Base-by-base conservation (phyloP, 805 yeast genomes). In the Metschnikowia colocasiae region DNA sequence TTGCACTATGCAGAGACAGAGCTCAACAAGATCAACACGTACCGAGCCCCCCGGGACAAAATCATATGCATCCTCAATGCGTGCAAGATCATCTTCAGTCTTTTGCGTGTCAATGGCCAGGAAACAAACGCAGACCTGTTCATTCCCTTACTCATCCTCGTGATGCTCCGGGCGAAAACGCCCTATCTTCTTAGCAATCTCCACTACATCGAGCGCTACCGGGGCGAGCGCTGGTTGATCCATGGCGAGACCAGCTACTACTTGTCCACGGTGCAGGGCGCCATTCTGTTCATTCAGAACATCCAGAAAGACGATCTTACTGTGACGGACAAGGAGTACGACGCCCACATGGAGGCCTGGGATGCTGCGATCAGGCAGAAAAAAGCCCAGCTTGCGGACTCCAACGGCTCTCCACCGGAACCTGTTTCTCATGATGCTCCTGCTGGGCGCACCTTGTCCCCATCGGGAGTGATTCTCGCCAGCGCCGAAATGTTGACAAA, bases 31-130 rank as follows among this genome's bases (percentile, higher is more conserved):
- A 82, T 94, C 59, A 85, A 86, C 63, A 75, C 80, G 45, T 95
- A 85, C 63, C 79, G 95, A 56, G 92, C 98, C 0, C 99, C 99
- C 13, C 74, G 99, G 45, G 99, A 95, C 61, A 94, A 94, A 60
- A 81, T 89, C 52, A 88, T 94, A 32, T 94, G 98, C 62, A 75
- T 94, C 2, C 73, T 94, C 52, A 95, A 94, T 66, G 82, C 94
- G 45, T 92, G 97, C 61, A 92, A 92, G 64, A 91, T 94, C 18
- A 84, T 95, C 5, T 91, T 90, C 71, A 95, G 96, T 9, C 74
- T 88, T 48, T 78, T 95, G 40, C 82, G 90, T 52, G 87, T 82
- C 50, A 75, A 81, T 45, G 85, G 82, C 49, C 70, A 73, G 43
- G 92, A 87, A 56, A 69, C 76, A 7, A 91, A 90, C 55, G 99